A percentile compares a stretch with the other conserved stretches of the same genome.
Evolutionary conservation across 768 basidiomycete species (phyloP).

Genomic region (Suillus placidus): DNA sequence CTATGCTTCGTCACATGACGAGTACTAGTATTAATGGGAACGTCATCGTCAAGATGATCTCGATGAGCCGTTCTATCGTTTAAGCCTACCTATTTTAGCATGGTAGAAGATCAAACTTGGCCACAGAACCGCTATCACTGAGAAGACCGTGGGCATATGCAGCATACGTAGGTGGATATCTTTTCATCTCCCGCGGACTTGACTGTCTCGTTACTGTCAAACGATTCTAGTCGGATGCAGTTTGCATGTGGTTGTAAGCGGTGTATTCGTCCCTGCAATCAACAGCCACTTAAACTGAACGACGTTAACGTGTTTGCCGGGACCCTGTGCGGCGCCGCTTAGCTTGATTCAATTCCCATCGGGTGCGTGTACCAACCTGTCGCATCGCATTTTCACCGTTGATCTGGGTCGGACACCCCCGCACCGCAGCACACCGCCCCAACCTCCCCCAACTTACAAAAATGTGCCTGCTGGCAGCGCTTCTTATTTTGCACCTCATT

Average conservation of each 20-base stretch:
- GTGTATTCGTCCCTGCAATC: constrained; percentile 14
- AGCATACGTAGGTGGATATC: not conserved
- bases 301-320: constrained; percentile 8
- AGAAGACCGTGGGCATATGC: constrained; percentile 10
- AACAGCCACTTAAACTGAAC: constrained; percentile 10
- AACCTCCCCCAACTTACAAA: constrained; percentile 1
- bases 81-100: not conserved
- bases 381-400: not conserved
- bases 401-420: not conserved
- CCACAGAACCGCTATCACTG: not conserved
- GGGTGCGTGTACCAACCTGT: not conserved
- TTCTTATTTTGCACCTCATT: not conserved
- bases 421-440: constrained; percentile 6
- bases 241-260: constrained; percentile 7
- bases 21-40: not conserved
- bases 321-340: constrained; percentile 9
- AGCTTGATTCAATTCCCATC: not conserved
- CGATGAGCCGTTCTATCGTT: constrained; percentile 4
- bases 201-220: constrained; percentile 10
- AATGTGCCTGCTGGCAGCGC: not conserved
- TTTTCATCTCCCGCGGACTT: constrained; percentile 13
- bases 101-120: not conserved
- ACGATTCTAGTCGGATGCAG: constrained; percentile 10
- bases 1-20: not conserved
- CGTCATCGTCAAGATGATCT: not conserved